Evolutionary conservation across 805 yeast species (phyloP), one percentile per base, ranked within the genome.

Genomic region (Sungouiella thailandica): DNA sequence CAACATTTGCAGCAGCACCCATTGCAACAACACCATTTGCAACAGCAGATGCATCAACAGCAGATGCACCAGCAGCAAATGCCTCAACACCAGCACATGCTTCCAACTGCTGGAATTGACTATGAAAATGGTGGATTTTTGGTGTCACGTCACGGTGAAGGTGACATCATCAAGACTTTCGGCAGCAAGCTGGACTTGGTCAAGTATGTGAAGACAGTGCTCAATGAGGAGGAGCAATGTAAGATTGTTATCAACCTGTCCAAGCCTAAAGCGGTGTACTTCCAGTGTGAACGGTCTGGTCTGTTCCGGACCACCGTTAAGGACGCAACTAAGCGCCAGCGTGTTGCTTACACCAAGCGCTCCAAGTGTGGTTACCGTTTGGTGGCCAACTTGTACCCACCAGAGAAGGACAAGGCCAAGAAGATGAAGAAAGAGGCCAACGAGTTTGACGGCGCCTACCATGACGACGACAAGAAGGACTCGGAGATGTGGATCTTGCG

Each of bases 301-400:
- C 53, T 60, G 22, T 67, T 65, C 40, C 53, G 73, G 50, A 67
- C 73, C 25, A 67, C 73, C 3, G 73, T 67, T 34, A 66, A 67
- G 49, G 72, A 65, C 32, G 55, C 68, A 16, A 45, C 63, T 31
- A 65, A 66, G 52, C 52, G 73, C 50, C 71, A 67, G 43, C 48
- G 73, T 44, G 69, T 65, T 9, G 73, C 72, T 10, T 67, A 65
- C 54, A 66, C 72, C 36, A 67, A 67, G 50, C 49, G 73, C 41
- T 60, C 58, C 49, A 67, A 67, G 52, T 67, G 73, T 52, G 70
- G 69, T 14, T 67, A 65, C 52, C 44, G 71, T 33, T 52, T 67
- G 42, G 71, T 66, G 16, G 50, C 50, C 29, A 44, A 46, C 40
- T 52, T 52, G 53, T 64, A 65, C 40, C 72, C 71, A 17, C 62